A percentile compares a stretch with the other conserved stretches of the same genome.
Conservation (phyloP, 331 rosid species). For the Cydonia oblonga region DNA sequence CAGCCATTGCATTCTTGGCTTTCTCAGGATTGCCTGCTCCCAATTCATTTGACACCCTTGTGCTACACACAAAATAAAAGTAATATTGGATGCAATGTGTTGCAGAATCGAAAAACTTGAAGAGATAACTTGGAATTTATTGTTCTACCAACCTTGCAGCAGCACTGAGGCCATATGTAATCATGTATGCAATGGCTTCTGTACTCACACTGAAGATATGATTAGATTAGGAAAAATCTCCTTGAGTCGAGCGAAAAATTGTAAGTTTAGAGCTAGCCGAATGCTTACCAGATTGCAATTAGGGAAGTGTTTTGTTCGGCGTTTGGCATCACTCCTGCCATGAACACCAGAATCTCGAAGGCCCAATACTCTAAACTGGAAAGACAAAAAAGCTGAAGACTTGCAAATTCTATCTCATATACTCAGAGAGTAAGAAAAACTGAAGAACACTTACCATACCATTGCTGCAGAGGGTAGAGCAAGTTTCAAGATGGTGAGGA, state of each 20-base stretch:
- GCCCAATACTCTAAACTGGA: constrained; percentile 90
- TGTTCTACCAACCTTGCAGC: constrained; percentile 61
- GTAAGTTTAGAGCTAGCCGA: not conserved
- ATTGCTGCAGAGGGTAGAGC: constrained; percentile 71
- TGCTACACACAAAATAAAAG: constrained; percentile 30
- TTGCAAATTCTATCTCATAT: not conserved
- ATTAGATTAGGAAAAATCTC: not conserved
- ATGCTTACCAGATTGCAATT: constrained; percentile 72
- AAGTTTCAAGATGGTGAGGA: constrained; percentile 43
- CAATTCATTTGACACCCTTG: constrained; percentile 83
- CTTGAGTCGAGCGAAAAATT: not conserved
- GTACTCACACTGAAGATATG: constrained; percentile 45
- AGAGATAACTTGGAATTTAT: not conserved
- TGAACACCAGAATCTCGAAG: constrained; percentile 69
- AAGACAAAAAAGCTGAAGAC: not conserved
- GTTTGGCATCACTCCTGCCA: constrained; percentile 67
- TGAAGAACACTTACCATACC: constrained; percentile 53
- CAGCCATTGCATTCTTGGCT: constrained; percentile 69
- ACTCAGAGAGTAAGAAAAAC: not conserved
- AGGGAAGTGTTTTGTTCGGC: constrained; percentile 61
- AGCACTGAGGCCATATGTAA: constrained; percentile 69
- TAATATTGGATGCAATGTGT: not conserved
- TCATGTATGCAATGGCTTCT: constrained; percentile 55
- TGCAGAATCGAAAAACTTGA: not conserved
- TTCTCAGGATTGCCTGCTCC: constrained; percentile 55